A percentile compares a stretch with the other conserved stretches of the same genome.
Evolutionary conservation across 164 flowering plant genomes (phyloP).

Genomic region (Tinospora cordifolia): DNA sequence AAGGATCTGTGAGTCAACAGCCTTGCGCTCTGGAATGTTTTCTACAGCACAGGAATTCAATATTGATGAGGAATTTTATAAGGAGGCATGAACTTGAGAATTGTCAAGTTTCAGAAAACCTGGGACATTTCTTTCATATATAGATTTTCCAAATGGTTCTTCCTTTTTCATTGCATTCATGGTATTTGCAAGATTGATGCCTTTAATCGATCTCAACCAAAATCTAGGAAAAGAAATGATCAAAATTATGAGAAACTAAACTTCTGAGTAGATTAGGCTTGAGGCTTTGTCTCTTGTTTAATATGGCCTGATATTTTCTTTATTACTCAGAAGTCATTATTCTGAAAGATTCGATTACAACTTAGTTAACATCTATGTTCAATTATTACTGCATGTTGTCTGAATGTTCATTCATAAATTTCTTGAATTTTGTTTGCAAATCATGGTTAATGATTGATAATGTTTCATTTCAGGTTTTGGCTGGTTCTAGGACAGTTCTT

Average conservation of each 20-base stretch:
- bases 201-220: not conserved
- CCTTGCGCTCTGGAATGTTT: not conserved
- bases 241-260: not conserved
- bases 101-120: not conserved
- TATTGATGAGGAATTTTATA: not conserved
- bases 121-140: not conserved
- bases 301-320: not conserved
- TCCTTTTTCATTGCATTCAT: not conserved
- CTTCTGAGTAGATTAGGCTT: not conserved
- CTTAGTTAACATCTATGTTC: not conserved
- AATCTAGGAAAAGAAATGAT: not conserved
- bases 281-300: not conserved
- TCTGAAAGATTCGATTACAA: not conserved
- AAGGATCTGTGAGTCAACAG: not conserved
- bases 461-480: constrained; percentile 41
- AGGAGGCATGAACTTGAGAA: not conserved
- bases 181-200: not conserved
- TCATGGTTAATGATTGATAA: not conserved
- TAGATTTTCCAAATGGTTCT: not conserved
- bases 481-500: constrained; percentile 89
- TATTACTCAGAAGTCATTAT: not conserved
- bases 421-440: not conserved
- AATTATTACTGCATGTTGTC: not conserved
- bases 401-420: not conserved
- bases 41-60: not conserved